Evolutionary conservation across 495 filamentous ascomycete genomes (phyloP).

Genomic region (Penicillium subrubescens): DNA sequence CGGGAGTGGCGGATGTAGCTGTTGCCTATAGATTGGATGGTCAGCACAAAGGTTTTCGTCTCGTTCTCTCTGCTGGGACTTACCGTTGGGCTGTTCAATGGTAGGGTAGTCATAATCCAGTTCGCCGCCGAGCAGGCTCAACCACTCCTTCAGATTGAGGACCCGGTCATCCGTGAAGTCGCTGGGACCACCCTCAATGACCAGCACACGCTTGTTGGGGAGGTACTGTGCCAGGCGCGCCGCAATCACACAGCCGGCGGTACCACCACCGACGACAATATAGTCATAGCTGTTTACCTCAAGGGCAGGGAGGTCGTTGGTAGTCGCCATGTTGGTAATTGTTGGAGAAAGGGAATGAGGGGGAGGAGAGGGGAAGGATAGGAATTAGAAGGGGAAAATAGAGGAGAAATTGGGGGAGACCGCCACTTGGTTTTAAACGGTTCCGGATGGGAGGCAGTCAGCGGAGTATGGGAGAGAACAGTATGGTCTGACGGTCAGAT

Average conservation of each 20-base stretch:
- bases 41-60: slow-evolving; percentile 1
- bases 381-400: background rate
- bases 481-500: slow-evolving; percentile 13
- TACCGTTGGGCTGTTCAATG: slow-evolving; percentile 79
- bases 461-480: slow-evolving; percentile 3
- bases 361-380: slow-evolving; percentile 15
- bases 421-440: slow-evolving; percentile 11
- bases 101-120: slow-evolving; percentile 85
- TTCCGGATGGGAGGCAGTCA: background rate
- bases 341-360: background rate
- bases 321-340: slow-evolving; percentile 58
- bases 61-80: slow-evolving; percentile 16
- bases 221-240: slow-evolving; percentile 67
- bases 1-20: slow-evolving; percentile 82
- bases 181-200: slow-evolving; percentile 66
- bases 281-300: slow-evolving; percentile 77
- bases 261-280: slow-evolving; percentile 84
- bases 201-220: slow-evolving; percentile 63
- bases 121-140: slow-evolving; percentile 75
- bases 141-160: slow-evolving; percentile 78
- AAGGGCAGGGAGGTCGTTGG: slow-evolving; percentile 57
- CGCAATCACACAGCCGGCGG: slow-evolving; percentile 85
- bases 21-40: slow-evolving; percentile 55
- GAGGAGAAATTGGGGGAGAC: slow-evolving; percentile 1
- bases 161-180: slow-evolving; percentile 68